Conservation (phyloP, 768 basidiomycete species). For the Leucocoprinus birnbaumii region DNA sequence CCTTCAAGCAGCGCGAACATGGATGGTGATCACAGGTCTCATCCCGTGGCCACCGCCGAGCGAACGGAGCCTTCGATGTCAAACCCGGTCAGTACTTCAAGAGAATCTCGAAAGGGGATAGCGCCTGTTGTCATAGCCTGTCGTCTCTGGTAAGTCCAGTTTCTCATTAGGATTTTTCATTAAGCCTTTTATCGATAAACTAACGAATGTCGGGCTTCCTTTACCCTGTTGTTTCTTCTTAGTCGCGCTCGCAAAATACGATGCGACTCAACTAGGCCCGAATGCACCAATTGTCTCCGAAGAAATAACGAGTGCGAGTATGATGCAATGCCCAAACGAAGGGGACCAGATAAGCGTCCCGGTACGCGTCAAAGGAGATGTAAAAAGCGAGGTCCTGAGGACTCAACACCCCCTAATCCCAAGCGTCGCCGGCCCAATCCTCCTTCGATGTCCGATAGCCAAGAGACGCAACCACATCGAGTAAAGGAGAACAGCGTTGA, state of each 20-base stretch:
- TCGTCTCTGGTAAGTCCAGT: slow-evolving; percentile 66
- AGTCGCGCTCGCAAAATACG: slow-evolving; percentile 85
- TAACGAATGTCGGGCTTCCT: slow-evolving; percentile 28
- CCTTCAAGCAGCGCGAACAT: slow-evolving; percentile 25
- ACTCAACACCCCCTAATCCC: slow-evolving; percentile 43
- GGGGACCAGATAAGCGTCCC: slow-evolving; percentile 84
- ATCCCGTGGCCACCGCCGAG: slow-evolving; percentile 30
- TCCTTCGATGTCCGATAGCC: slow-evolving; percentile 27
- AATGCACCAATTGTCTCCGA: slow-evolving; percentile 80
- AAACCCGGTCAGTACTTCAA: slow-evolving; percentile 26
- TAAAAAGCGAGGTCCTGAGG: slow-evolving; percentile 73
- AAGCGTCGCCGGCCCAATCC: slow-evolving; percentile 46
- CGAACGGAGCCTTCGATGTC: slow-evolving; percentile 31
- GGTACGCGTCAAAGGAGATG: slow-evolving; percentile 81
- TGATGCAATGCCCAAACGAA: slow-evolving; percentile 75
- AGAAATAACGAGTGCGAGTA: slow-evolving; percentile 78
- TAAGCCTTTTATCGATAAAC: slow-evolving; percentile 37
- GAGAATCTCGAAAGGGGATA: slow-evolving; percentile 50
- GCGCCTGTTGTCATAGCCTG: slow-evolving; percentile 70
- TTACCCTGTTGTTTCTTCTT: slow-evolving; percentile 27
- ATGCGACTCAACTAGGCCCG: slow-evolving; percentile 80
- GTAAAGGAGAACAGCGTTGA: slow-evolving; percentile 39
- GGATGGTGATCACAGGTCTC: slow-evolving; percentile 25
- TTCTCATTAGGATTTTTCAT: slow-evolving; percentile 33
- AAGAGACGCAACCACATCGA: slow-evolving; percentile 27